A percentile compares a stretch with the other conserved stretches of the same genome.
Evolutionary conservation across 2,329 filamentous ascomycete species (phyloP).

Genomic region (Orbilia ellipsospora): DNA sequence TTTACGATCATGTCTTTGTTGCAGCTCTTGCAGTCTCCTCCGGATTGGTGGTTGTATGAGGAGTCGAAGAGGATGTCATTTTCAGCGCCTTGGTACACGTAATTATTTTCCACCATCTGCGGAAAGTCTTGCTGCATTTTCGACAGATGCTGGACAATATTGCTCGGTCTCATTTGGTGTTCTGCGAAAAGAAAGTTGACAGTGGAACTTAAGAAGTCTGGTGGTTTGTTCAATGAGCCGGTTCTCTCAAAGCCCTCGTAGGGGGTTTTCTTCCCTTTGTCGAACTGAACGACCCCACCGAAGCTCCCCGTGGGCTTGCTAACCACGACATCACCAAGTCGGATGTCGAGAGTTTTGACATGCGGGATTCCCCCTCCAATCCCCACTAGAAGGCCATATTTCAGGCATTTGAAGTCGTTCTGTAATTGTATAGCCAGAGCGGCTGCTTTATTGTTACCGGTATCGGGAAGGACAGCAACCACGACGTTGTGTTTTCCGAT

Average conservation of each 20-base stretch:
- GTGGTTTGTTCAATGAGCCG: slow-evolving; percentile 22
- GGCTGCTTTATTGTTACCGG: slow-evolving; percentile 56
- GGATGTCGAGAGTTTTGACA: slow-evolving; percentile 56
- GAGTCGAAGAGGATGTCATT: slow-evolving; percentile 22
- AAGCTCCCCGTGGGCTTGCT: slow-evolving; percentile 27
- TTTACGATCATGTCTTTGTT: not conserved
- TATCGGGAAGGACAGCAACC: slow-evolving; percentile 56
- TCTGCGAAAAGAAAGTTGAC: slow-evolving; percentile 16
- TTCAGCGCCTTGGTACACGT: slow-evolving; percentile 4
- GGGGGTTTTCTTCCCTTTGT: slow-evolving; percentile 29
- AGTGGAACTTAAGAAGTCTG: slow-evolving; percentile 1
- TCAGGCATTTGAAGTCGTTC: slow-evolving; percentile 49
- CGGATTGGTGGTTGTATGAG: slow-evolving; percentile 16
- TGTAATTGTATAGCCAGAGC: slow-evolving; percentile 51
- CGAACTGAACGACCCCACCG: slow-evolving; percentile 35
- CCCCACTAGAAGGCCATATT: slow-evolving; percentile 59
- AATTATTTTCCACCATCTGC: slow-evolving; percentile 13
- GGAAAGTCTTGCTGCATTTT: slow-evolving; percentile 17
- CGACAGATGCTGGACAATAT: slow-evolving; percentile 8
- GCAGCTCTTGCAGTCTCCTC: slow-evolving; percentile 5
- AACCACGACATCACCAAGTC: slow-evolving; percentile 56
- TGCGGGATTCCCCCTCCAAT: slow-evolving; percentile 59
- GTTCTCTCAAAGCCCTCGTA: slow-evolving; percentile 9
- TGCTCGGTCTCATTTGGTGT: slow-evolving; percentile 13
- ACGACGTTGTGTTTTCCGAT: slow-evolving; percentile 59